A percentile compares a stretch with the other conserved stretches of the same genome.
These are phyloP conservation scores for Marasmius oreades DNA, from an alignment of 1,284 basidiomycete genomes.

Conservation along the genomic window DNA sequence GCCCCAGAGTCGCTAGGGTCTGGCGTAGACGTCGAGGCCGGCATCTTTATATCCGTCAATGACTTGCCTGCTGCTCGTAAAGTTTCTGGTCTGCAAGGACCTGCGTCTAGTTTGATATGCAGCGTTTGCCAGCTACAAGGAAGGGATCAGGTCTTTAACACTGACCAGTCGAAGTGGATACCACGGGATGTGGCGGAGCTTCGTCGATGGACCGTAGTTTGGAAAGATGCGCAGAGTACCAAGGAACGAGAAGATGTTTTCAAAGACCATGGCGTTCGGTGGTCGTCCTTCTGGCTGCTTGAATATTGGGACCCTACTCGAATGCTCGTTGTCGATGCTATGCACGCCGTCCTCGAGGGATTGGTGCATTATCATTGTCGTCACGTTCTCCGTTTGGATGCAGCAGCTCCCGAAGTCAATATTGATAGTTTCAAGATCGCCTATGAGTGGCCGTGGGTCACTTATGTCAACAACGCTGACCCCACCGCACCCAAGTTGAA, in stretches of 20 bases:
- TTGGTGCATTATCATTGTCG: no score
- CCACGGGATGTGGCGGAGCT: neutral
- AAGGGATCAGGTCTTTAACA: neutral
- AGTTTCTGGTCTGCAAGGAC: slow-evolving; percentile 4
- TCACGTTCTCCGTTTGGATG: neutral
- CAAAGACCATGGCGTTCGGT: neutral
- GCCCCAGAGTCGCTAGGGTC: neutral
- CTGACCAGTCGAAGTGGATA: neutral
- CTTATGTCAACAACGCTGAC: neutral
- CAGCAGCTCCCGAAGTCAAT: neutral
- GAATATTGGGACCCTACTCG: no score
- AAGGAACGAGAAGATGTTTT: neutral
- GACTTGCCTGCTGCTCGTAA: slow-evolving; percentile 14
- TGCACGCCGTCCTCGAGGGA: no score
- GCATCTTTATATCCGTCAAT: slow-evolving; percentile 11
- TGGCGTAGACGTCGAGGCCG: neutral
- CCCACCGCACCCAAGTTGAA: neutral
- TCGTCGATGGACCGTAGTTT: neutral
- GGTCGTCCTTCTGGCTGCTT: slow-evolving; percentile 3
- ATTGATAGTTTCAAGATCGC: neutral
- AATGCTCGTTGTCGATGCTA: no score
- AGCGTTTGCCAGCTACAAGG: slow-evolving; percentile 1
- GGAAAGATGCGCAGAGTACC: neutral
- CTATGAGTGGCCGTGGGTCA: neutral
- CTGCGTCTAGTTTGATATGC: slow-evolving; percentile 3